Percentiles rank a stretch among this genome's conserved stretches.
These are phyloP conservation scores for Hypholoma fasciculare DNA, from an alignment of 768 basidiomycete species.

Conservation along the genomic window DNA sequence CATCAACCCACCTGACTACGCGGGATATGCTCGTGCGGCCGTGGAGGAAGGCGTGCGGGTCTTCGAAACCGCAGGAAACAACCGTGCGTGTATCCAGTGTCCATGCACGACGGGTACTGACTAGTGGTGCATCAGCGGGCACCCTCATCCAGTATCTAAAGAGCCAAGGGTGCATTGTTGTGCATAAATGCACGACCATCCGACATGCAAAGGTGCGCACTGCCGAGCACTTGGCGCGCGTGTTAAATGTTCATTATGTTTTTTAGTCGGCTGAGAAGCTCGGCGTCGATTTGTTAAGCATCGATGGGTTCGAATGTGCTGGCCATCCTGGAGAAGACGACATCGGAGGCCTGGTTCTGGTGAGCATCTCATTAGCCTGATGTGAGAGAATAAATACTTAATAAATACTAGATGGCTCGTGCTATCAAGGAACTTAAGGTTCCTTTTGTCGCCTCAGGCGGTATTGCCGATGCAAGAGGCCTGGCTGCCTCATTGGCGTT, in stretches of 20 bases:
- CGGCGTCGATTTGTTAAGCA: constrained; percentile 87
- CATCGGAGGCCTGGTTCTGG: constrained; percentile 84
- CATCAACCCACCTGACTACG: constrained; percentile 91
- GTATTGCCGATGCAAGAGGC: constrained; percentile 85
- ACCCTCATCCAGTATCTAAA: constrained; percentile 82
- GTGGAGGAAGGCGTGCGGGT: constrained; percentile 87
- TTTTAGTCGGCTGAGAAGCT: constrained; percentile 53
- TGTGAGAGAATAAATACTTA: neutral
- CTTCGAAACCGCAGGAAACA: constrained; percentile 93
- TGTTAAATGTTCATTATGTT: neutral
- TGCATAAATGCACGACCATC: constrained; percentile 90
- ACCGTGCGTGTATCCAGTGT: constrained; percentile 50
- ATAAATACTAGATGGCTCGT: constrained; percentile 65
- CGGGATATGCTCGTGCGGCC: constrained; percentile 76
- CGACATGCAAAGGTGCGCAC: constrained; percentile 73
- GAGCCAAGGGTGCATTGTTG: constrained; percentile 70
- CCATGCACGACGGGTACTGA: neutral
- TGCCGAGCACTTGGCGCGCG: neutral
- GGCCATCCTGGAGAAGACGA: constrained; percentile 96
- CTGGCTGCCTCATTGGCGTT: constrained; percentile 80
- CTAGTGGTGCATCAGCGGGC: constrained; percentile 48
- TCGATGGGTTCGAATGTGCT: constrained; percentile 93
- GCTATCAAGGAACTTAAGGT: constrained; percentile 81
- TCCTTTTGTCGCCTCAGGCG: constrained; percentile 91
- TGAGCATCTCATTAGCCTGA: constrained; percentile 25